Percentiles rank a stretch among this genome's conserved stretches.
Evolutionary conservation across 108 stramenopile genomes (phyloP).

Genomic region (Discostella stelligeroides): DNA sequence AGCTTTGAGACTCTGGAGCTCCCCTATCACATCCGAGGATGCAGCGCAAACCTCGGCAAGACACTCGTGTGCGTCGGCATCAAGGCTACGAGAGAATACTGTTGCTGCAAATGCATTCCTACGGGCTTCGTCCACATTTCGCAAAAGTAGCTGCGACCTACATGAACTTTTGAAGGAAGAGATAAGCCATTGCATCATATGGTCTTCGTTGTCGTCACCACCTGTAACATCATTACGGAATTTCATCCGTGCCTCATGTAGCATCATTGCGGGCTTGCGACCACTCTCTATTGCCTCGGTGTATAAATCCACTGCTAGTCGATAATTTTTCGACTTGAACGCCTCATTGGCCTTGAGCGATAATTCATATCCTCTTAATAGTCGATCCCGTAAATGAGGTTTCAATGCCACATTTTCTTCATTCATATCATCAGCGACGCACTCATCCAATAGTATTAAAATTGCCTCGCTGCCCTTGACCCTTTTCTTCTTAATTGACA

Average conservation of each 20-base stretch:
- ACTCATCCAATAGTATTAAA: conserved; percentile 30
- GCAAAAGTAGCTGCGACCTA: conserved; percentile 18
- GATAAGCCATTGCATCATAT: conserved; percentile 36
- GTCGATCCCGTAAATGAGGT: conserved; percentile 22
- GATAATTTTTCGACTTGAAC: conserved; percentile 27
- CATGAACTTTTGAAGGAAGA: conserved; percentile 37
- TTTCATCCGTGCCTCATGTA: conserved; percentile 37
- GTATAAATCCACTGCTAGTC: conserved; percentile 34
- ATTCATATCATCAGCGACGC: background rate
- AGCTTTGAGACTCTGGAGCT: conserved; percentile 39
- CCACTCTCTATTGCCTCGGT: conserved; percentile 47
- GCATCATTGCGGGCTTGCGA: conserved; percentile 40
- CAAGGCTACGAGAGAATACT: conserved; percentile 36
- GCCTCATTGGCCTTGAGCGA: conserved; percentile 28
- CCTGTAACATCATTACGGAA: background rate
- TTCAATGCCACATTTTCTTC: conserved; percentile 6
- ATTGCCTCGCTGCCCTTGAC: conserved; percentile 34
- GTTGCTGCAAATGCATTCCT: conserved; percentile 50
- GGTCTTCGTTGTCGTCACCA: background rate
- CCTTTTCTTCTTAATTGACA: conserved; percentile 30
- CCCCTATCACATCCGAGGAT: conserved; percentile 32
- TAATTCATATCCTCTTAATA: conserved; percentile 36
- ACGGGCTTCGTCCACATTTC: conserved; percentile 50
- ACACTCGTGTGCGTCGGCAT: conserved; percentile 46
- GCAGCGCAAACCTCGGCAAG: conserved; percentile 48